Evolutionary conservation across 2,329 filamentous ascomycete species (phyloP), one percentile per base, ranked within the genome.

Genomic region (Gaeumannomyces sp.): DNA sequence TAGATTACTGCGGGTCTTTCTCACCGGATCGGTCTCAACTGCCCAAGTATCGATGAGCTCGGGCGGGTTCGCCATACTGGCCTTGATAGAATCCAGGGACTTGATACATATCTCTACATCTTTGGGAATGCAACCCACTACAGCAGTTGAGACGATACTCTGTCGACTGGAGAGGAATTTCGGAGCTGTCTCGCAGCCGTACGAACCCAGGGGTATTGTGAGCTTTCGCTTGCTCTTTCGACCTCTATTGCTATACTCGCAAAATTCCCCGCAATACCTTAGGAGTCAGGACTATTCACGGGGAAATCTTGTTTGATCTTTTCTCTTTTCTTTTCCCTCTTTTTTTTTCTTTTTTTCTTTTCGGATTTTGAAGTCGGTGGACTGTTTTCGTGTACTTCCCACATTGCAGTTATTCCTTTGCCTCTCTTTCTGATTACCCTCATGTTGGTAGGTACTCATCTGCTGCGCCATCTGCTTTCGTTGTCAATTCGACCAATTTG

Each of bases 341-440:
- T n/a, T 38, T 35, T 50, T 16, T 38, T 16, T 62, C 56, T 31
- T 62, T 27, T 31, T 53, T 50, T 27, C 27, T 33, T 60, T 25
- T 25, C 45, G 45, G n/a, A n/a, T 53, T 53, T 53, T 22, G n/a
- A n/a, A 53, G 45, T 53, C 38, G 38, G 38, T 53, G 45, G 45
- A 25, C 22, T 53, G 19, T 25, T 53, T 53, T 53, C 6, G 6
- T 53, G 45, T 53, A 53, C 45, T 56, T 61, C 65, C 38, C 11
- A 45, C 38, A 29, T 56, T 33, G 22, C 29, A 64, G 45, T 56
- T 64, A 64, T 50, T 58, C 59, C 50, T 38, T 50, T 60, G 29
- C 19, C 53, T 60, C 62, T 60, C 61, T 56, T 64, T 66, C 60
- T 60, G 45, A 53, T 25, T 25, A 45, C 64, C 56, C 61, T 13